A percentile compares a stretch with the other conserved stretches of the same genome.
Evolutionary conservation across 768 basidiomycete genomes (phyloP).

Genomic region (Pholiota molesta): DNA sequence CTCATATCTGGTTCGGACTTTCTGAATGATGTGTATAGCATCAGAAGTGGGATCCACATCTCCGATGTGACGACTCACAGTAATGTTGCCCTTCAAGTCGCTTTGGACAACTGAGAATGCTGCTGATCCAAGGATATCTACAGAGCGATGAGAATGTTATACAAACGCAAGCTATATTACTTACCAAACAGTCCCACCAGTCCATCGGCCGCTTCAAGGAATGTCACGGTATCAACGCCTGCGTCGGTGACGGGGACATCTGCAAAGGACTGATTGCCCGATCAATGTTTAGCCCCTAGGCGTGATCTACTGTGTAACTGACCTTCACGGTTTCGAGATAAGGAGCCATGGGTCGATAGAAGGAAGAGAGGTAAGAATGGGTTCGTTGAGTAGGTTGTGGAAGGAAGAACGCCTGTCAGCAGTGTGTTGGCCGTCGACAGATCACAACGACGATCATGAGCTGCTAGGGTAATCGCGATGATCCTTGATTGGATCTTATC

Average conservation of each 20-base stretch:
- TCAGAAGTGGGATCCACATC: not conserved
- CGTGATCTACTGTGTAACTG: conserved; percentile 15
- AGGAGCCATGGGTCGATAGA: conserved; percentile 58
- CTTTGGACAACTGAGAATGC: conserved; percentile 83
- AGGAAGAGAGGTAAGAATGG: conserved; percentile 6
- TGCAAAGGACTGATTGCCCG: conserved; percentile 75
- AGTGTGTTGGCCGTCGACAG: not conserved
- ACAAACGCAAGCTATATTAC: conserved; percentile 21
- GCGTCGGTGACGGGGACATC: conserved; percentile 85
- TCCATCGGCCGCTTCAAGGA: conserved; percentile 88
- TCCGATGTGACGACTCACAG: conserved; percentile 48
- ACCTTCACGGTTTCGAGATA: conserved; percentile 76
- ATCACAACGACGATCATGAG: not conserved
- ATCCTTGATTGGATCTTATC: conserved; percentile 31
- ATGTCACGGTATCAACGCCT: conserved; percentile 86
- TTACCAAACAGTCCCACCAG: conserved; percentile 90
- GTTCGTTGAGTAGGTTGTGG: conserved; percentile 9
- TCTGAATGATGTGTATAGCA: conserved; percentile 50
- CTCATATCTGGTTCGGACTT: conserved; percentile 84
- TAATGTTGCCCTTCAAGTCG: conserved; percentile 92
- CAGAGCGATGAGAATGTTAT: conserved; percentile 1
- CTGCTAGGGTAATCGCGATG: not conserved
- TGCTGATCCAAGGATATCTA: conserved; percentile 84
- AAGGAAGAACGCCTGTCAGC: not conserved
- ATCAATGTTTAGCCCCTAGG: not conserved